Base-by-base conservation (phyloP, 73 alveolate genomes). In the Paramecium tetraurelia region DNA sequence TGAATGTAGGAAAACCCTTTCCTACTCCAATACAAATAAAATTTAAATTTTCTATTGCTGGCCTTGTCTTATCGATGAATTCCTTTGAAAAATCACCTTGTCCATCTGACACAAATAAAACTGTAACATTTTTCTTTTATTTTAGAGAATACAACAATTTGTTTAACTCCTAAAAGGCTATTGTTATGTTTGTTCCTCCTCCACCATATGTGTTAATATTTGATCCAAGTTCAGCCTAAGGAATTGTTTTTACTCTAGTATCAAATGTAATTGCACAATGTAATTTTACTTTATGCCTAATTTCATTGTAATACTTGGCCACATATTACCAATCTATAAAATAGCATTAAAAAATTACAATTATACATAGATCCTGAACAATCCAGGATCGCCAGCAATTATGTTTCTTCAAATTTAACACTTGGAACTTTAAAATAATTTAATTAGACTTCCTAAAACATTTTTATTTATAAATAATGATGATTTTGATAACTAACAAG, bases 21-120 rank as follows among this genome's bases (percentile, higher is more conserved):
- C 92, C 94, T 44, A 89, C 92, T 20, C 92, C 94, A 7, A 89
- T 71, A 21, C 92, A 89, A 11, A 89, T 89, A 63, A 89, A 89
- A 57, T 89, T 89, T 16, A 89, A 33, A 58, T 70, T 44, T 71
- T 89, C 31, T 10, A 48, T 14, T 0, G 41, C 59, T 24, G 94
- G 77, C 7, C 38, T 38, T 11, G 46, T 22, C 2, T 40, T 58
- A 6, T 89, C 29, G 2, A 27, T 22, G 2, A 89, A 12, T 27
- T 68, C 75, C 9, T 29, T 72, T 14, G 84, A 31, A 40, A 35
- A 48, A n/a, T 48, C 48, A 20, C 58, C 92, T 2, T 68, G 58
- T 27, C 94, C 94, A 89, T 89, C 94, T 27, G 92, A 70, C 0
- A 89, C 77, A 44, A 89, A 89, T 6, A 89, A 10, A 14, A 89